Base-by-base conservation (phyloP, 2,329 filamentous ascomycete species). In the Colletotrichum eleusines region DNA sequence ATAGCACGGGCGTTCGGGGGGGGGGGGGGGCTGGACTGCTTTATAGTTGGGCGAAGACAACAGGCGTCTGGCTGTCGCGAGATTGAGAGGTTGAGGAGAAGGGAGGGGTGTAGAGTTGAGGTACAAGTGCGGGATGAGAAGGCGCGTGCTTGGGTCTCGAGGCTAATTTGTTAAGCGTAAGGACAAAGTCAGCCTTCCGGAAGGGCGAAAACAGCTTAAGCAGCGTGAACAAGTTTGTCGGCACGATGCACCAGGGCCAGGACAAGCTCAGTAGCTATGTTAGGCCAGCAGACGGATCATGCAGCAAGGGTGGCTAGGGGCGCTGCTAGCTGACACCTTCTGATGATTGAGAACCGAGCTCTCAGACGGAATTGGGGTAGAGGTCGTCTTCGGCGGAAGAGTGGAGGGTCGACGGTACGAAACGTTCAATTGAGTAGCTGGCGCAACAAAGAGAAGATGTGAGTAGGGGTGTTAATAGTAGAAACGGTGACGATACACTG, bases 101-200 rank as follows among this genome's bases (percentile, higher is more conserved):
- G 28, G 57, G 69, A 46, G 59, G 65, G 53, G 26, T 54, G 51
- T n/a, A 31, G 42, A 40, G 53, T 55, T 23, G 35, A 71, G 16
- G 64, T 57, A 51, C 44, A 48, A 40, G 65, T 38, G 48, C 53
- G 64, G 38, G 44, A 42, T 14, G 51, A 48, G 42, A 53, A 59
- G 54, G 64, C 69, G 69, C 58, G 64, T 69, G 64, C 53, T 71
- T 63, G 7, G 64, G 58, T 69, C 20, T 63, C 65, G 59, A 60
- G 53, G 50, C 59, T 71, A 68, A 40, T 63, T 48, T 54, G 55
- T 59, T 59, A 35, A 69, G 31, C 23, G 18, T 26, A 60, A 54
- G 64, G 23, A 38, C 44, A 54, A 44, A 63, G 65, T 71, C 64
- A 69, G 65, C 65, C 51, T 55, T 58, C 60, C 53, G 44, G 44